Base-by-base conservation (phyloP, 2,329 filamentous ascomycete species). In the Phoma herbarum region DNA sequence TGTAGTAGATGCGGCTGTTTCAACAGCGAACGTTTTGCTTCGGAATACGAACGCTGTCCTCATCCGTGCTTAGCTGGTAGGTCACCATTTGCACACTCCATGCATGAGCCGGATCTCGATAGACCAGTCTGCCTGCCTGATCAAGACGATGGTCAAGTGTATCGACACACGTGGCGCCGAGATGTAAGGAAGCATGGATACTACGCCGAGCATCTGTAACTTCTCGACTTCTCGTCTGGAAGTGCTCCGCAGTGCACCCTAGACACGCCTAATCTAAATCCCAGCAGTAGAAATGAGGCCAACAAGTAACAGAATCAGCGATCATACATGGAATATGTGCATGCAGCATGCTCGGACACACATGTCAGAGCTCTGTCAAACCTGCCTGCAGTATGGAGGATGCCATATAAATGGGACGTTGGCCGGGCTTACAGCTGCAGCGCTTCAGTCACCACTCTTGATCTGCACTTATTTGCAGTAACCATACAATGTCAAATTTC, bases 181-280 rank as follows among this genome's bases (percentile, higher is more conserved):
- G 6, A 23, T 1, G 14, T 20, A 8, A 23, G 18, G 22, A 49
- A 20, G 26, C 45, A 41, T 18, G 50, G 29, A 31, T 14, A n/a
- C 16, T 35, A 23, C 28, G 43, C 55, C 44, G 49, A 49, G 45
- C 29, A 53, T 44, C 31, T 46, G 23, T 9, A 10, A 45, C 18
- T 26, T 46, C 16, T 44, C 49, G 41, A 25, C 45, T 54, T 44
- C 51, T 53, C 46, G 16, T 42, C 41, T 59, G 45, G 50, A 45
- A 12, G n/a, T 23, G 10, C 39, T 39, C 50, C 56, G 49, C 35
- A 28, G 20, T 25, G 11, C 10, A 45, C 16, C 28, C 39, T 25
- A 37, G 45, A 12, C 7, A 20, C 31, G 35, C 1, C 26, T 46
- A 59, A 59, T 59, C 31, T 59, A 50, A 26, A 46, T 45, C 45